phyloP scores from a whole-genome alignment of 345 rosid genomes.

The Sisymbrium irio region DNA sequence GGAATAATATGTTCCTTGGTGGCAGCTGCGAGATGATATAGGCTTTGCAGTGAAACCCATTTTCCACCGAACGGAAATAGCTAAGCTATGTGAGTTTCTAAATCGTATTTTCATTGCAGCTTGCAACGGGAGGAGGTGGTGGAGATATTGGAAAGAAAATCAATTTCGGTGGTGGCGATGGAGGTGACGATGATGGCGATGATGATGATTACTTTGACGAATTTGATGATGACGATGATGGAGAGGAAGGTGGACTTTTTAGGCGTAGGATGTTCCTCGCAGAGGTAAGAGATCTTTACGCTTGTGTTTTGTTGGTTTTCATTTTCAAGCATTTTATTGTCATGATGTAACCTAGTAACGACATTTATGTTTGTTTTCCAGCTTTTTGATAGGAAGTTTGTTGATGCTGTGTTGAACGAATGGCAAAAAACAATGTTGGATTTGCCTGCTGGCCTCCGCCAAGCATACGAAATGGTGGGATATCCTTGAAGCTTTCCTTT shows the following conservation, averaged over 20 bases:
- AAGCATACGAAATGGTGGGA: slow-evolving; percentile 92
- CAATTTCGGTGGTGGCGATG: slow-evolving; percentile 90
- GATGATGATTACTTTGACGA: slow-evolving; percentile 95
- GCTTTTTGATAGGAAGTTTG: slow-evolving; percentile 90
- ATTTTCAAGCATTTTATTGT: neutral
- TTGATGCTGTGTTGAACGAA: slow-evolving; percentile 89
- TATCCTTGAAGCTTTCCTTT: slow-evolving; percentile 1
- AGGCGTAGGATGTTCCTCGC: slow-evolving; percentile 74
- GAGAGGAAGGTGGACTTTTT: slow-evolving; percentile 87
- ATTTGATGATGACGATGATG: slow-evolving; percentile 86
- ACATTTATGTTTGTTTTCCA: slow-evolving; percentile 36
- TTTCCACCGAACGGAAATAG: slow-evolving; percentile 1
- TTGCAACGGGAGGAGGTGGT: slow-evolving; percentile 88
- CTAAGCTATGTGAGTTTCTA: slow-evolving; percentile 7
- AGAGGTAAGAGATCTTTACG: slow-evolving; percentile 55
- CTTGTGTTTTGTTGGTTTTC: neutral
- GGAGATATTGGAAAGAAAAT: slow-evolving; percentile 88
- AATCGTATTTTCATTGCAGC: slow-evolving; percentile 46
- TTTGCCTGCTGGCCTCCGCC: slow-evolving; percentile 95
- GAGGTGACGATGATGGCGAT: slow-evolving; percentile 93
- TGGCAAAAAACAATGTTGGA: slow-evolving; percentile 97
- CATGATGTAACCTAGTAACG: neutral
- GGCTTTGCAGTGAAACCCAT: neutral
- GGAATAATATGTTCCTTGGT: neutral
- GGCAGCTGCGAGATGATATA: slow-evolving; percentile 1